A percentile compares a stretch with the other conserved stretches of the same genome.
Conservation (phyloP, 1,284 basidiomycete species). For the Inonotus obliquus region DNA sequence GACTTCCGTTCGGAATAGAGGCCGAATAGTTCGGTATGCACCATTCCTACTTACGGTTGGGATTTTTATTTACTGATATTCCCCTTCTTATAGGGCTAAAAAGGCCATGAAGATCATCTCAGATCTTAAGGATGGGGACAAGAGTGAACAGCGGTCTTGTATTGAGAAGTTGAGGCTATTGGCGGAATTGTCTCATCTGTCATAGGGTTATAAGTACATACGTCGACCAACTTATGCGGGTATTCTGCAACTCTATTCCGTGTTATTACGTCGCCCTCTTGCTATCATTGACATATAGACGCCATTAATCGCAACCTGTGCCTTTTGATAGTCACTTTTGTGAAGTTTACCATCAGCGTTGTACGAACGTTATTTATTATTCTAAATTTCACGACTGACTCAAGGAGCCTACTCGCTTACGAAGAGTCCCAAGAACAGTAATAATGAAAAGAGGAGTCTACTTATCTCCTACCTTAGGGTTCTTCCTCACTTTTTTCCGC, state of each 20-base stretch:
- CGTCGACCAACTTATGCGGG: not conserved
- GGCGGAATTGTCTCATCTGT: not conserved
- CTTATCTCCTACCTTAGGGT: conserved; percentile 21
- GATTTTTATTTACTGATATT: too few relatives aligned
- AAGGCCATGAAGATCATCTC: not conserved
- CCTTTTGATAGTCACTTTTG: too few relatives aligned
- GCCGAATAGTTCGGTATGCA: conserved; percentile 4
- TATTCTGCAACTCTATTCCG: too few relatives aligned
- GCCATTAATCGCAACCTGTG: too few relatives aligned
- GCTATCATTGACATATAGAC: too few relatives aligned
- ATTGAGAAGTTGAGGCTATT: not conserved
- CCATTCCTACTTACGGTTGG: not conserved
- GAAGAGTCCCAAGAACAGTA: not conserved
- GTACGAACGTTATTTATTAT: too few relatives aligned
- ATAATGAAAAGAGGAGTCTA: not conserved
- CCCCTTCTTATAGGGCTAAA: too few relatives aligned
- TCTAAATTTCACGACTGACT: too few relatives aligned
- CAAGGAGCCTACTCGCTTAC: not conserved
- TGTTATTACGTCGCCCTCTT: not conserved
- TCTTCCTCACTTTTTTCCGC: conserved; percentile 50
- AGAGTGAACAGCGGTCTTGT: too few relatives aligned
- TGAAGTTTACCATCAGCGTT: too few relatives aligned
- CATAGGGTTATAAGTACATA: not conserved
- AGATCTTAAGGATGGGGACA: not conserved
- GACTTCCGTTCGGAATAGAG: conserved; percentile 35